phyloP scores from a whole-genome alignment of 805 yeast genomes.

The Dipodascus albidus region DNA sequence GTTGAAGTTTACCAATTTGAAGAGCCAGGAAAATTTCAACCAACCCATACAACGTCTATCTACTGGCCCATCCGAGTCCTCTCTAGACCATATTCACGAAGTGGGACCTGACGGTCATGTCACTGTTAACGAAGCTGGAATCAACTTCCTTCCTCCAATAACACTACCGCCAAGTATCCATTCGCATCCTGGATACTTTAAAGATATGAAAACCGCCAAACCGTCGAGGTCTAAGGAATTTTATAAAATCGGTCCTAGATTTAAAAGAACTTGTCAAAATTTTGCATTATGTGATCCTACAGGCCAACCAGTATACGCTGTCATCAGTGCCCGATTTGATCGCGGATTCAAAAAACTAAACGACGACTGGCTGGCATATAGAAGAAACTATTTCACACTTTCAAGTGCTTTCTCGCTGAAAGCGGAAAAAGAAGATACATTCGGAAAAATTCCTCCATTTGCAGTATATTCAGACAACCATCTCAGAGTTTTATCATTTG shows the following conservation, averaged over 20 bases:
- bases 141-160: not conserved
- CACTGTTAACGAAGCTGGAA: not conserved
- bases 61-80: not conserved
- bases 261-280: not conserved
- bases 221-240: conserved; percentile 1
- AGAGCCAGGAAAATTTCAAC: not conserved
- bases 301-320: not conserved
- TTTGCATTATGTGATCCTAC: not conserved
- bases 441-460: not conserved
- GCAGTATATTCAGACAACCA: not conserved
- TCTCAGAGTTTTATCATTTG: not conserved
- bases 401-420: conserved; percentile 1
- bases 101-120: not conserved
- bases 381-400: not conserved
- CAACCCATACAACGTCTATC: not conserved
- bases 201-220: not conserved
- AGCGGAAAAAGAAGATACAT: not conserved
- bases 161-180: not conserved
- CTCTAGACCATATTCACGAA: not conserved
- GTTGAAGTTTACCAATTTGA: not conserved
- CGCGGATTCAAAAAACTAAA: not conserved
- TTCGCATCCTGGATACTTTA: not conserved
- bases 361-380: not conserved
- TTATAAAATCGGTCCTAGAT: not conserved
- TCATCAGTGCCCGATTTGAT: not conserved